A percentile compares a stretch with the other conserved stretches of the same genome.
Evolutionary conservation across 768 basidiomycete genomes (phyloP).

Genomic region (Lyophyllum atratum): DNA sequence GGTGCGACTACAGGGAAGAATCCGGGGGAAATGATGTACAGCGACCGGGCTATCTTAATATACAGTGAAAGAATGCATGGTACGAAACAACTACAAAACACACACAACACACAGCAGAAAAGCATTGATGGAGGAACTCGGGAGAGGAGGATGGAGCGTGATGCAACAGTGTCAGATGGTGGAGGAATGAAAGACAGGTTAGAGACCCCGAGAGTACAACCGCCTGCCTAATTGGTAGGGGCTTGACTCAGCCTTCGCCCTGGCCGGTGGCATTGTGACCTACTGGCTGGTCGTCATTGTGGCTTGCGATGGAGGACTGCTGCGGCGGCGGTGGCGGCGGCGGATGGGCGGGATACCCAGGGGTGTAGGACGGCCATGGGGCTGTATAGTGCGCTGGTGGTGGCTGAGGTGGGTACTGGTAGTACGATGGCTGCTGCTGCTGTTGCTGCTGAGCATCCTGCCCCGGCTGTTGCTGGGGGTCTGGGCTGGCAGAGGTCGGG

Average conservation of each 20-base stretch:
- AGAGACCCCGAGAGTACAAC: conserved; percentile 20
- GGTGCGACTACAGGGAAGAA: neutral
- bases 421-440: conserved; percentile 8
- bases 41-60: conserved; percentile 9
- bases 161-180: neutral
- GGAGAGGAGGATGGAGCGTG: conserved; percentile 9
- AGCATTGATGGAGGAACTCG: conserved; percentile 9
- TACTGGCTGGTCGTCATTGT: neutral
- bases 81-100: neutral
- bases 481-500: neutral
- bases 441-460: conserved; percentile 6
- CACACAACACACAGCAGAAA: conserved; percentile 1
- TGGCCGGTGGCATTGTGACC: neutral
- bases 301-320: conserved; percentile 22
- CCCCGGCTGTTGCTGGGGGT: neutral
- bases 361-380: conserved; percentile 3
- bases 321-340: neutral
- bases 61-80: conserved; percentile 9
- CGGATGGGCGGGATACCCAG: conserved; percentile 4
- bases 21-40: neutral
- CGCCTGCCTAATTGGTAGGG: conserved; percentile 7
- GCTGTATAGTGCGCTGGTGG: neutral
- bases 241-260: neutral
- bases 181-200: conserved; percentile 17
- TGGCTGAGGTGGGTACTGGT: conserved; percentile 12